Percentiles rank a stretch among this genome's conserved stretches.
phyloP scores from a whole-genome alignment of 1,284 basidiomycete species.

The Macrocybe sp. region DNA sequence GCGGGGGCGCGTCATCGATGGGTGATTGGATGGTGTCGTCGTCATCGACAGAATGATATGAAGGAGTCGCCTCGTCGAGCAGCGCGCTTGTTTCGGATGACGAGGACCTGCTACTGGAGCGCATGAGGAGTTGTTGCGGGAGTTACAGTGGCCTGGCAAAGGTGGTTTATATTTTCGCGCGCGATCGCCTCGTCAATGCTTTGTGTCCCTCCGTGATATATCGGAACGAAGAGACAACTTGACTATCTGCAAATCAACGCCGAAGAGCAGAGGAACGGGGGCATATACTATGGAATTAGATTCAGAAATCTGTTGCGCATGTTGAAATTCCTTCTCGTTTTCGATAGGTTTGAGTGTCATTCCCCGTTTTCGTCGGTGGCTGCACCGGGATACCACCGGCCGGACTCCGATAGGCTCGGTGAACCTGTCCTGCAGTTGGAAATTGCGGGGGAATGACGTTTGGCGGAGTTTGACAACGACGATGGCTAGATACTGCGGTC shows the following conservation, averaged over 20 bases:
- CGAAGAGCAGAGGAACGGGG: conserved; percentile 17
- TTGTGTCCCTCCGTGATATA: conserved; percentile 26
- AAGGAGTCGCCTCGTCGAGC: conserved; percentile 37
- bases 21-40: conserved; percentile 19
- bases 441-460: background rate
- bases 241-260: conserved; percentile 15
- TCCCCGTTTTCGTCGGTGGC: conserved; percentile 37
- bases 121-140: conserved; percentile 32
- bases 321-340: conserved; percentile 7
- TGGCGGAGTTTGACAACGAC: conserved; percentile 3
- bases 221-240: conserved; percentile 18
- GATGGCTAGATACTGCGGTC: no score
- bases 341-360: conserved; percentile 24
- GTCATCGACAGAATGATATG: conserved; percentile 39
- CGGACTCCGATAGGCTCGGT: conserved; percentile 32
- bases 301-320: conserved; percentile 22
- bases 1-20: conserved; percentile 23
- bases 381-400: conserved; percentile 25
- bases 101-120: conserved; percentile 33
- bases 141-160: conserved; percentile 18
- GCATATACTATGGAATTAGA: conserved; percentile 25
- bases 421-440: background rate
- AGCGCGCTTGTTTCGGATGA: conserved; percentile 38
- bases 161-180: conserved; percentile 25
- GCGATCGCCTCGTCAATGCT: conserved; percentile 21